Base-by-base conservation (phyloP, 345 rosid genomes). In the Gossypium ekmanianum region DNA sequence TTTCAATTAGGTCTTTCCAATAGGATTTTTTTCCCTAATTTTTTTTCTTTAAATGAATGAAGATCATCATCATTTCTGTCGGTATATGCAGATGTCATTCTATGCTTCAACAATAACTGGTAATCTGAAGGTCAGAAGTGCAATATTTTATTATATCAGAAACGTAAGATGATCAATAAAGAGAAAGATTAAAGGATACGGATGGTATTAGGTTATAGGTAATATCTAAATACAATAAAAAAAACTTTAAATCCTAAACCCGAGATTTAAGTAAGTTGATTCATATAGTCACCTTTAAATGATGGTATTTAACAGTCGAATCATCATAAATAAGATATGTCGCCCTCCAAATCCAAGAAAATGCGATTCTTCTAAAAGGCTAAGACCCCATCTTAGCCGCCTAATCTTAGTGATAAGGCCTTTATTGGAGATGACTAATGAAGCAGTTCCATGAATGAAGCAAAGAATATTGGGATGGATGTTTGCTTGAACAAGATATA, bases 1-100 rank as follows among this genome's bases (percentile, higher is more conserved):
- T 65, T 24, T 78, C 71, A 54, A 75, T 81, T 82, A 77, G 86
- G 87, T 77, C 67, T 55, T 66, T 50, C 54, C 59, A 54, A 56
- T 16, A 52, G 66, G 41, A 27, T 29, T 12, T 27, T 54, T 20
- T 55, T 55, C 22, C 6, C 20, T 55, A 55, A 0, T 55, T 55
- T 1, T 59, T 11, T 58, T 68, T 18, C 68, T 43, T 50, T 41
- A 72, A 22, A 50, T 56, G 64, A 62, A 68, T 69, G 17, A 52
- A 57, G 52, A 64, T 63, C 81, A 56, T 81, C 77, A 75, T 67
- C 76, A 56, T 11, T 45, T 64, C 56, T 79, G 73, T 55, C 79
- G 2, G 74, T 72, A 20, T 41, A 22, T 74, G 67, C 78, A 27
- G 68, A 61, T 34, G 16, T 59, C 17, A 20, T 72, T 22, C 52